Evolutionary conservation across 1,284 basidiomycete species (phyloP).

Genomic region (Malassezia caprae): DNA sequence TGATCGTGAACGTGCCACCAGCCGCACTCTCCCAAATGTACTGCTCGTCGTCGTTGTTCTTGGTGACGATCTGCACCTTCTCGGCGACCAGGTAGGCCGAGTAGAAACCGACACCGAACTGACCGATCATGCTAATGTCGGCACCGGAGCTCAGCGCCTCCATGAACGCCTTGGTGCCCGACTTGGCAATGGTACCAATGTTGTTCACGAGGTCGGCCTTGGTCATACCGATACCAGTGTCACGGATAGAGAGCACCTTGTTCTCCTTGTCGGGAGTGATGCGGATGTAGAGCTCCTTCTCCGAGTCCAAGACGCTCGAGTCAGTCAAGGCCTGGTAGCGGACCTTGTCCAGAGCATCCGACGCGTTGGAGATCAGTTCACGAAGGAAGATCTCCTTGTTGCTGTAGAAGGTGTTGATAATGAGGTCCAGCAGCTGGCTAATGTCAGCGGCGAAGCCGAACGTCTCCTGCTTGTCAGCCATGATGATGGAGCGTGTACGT

Average conservation of each 20-base stretch:
- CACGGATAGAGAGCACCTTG: slow-evolving; percentile 81
- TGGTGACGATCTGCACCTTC: slow-evolving; percentile 94
- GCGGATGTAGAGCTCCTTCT: slow-evolving; percentile 47
- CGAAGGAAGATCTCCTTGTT: slow-evolving; percentile 48
- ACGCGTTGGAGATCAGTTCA: slow-evolving; percentile 48
- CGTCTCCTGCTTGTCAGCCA: slow-evolving; percentile 43
- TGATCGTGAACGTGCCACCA: slow-evolving; percentile 98
- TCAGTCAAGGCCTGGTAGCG: slow-evolving; percentile 47
- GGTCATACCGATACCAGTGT: slow-evolving; percentile 82
- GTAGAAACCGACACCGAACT: slow-evolving; percentile 99
- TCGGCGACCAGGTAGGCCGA: slow-evolving; percentile 98
- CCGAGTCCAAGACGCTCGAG: slow-evolving; percentile 42
- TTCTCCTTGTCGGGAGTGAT: slow-evolving; percentile 73
- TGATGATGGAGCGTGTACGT: slow-evolving; percentile 17
- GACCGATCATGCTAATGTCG: slow-evolving; percentile 53
- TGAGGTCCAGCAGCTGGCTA: slow-evolving; percentile 46
- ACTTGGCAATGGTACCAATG: slow-evolving; percentile 98
- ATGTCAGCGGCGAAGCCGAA: slow-evolving; percentile 47
- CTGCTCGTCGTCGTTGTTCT: slow-evolving; percentile 99
- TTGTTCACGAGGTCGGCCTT: slow-evolving; percentile 67
- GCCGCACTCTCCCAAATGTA: slow-evolving; percentile 99
- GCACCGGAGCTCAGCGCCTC: slow-evolving; percentile 87
- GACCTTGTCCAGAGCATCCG: slow-evolving; percentile 48
- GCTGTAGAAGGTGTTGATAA: slow-evolving; percentile 49
- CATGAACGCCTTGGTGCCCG: slow-evolving; percentile 85